phyloP scores from a whole-genome alignment of 257 asterid species.

The Linaria vulgaris region DNA sequence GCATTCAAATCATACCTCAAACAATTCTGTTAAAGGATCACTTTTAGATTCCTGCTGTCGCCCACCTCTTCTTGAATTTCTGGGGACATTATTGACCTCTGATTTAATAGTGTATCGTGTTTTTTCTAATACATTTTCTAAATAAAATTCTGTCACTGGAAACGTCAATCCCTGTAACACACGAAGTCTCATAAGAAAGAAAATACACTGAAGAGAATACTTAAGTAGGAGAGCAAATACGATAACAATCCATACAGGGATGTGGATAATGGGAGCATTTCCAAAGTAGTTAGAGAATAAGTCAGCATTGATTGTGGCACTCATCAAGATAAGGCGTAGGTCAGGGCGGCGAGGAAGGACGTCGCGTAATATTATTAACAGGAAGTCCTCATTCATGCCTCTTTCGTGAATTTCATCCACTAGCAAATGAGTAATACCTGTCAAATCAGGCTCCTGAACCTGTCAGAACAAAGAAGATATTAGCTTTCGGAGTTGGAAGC shows the following conservation, averaged over 20 bases:
- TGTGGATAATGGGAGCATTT: constrained; percentile 83
- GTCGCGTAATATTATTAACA: constrained; percentile 77
- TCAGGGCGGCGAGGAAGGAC: constrained; percentile 95
- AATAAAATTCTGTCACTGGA: constrained; percentile 80
- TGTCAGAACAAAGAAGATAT: constrained; percentile 33
- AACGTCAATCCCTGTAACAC: constrained; percentile 79
- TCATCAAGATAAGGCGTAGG: constrained; percentile 88
- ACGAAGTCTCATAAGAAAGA: constrained; percentile 13
- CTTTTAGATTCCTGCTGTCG: constrained; percentile 60
- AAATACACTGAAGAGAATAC: constrained; percentile 17
- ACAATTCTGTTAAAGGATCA: constrained; percentile 75
- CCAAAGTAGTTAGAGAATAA: constrained; percentile 81
- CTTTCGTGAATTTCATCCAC: constrained; percentile 99
- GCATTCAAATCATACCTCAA: constrained; percentile 55
- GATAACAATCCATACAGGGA: constrained; percentile 59
- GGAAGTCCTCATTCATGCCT: constrained; percentile 96
- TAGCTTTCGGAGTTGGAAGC: constrained; percentile 18
- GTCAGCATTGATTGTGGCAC: constrained; percentile 96
- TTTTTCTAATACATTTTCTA: constrained; percentile 91
- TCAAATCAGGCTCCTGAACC: constrained; percentile 76
- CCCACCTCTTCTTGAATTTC: constrained; percentile 69
- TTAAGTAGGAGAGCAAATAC: constrained; percentile 20
- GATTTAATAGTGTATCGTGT: constrained; percentile 55
- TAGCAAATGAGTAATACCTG: constrained; percentile 82
- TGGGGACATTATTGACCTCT: constrained; percentile 49